These are phyloP conservation scores for Edaphochlamys debaryana DNA, from an alignment of 139 green algal genomes.

Conservation along the genomic window DNA sequence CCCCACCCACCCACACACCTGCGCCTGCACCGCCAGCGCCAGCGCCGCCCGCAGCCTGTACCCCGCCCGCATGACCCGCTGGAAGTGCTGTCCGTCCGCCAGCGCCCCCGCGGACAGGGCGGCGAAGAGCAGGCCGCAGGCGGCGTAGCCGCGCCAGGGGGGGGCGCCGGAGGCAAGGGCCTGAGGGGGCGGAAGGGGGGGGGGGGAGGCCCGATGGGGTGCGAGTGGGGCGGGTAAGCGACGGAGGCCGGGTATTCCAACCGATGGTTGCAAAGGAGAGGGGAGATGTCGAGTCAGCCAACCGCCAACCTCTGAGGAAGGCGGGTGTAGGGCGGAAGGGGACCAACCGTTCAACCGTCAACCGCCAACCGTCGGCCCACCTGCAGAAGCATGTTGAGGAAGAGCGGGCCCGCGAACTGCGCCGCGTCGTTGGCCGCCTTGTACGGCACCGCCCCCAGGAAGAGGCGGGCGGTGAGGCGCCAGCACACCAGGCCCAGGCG, in stretches of 20 bases:
- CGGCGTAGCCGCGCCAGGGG: conserved; percentile 44
- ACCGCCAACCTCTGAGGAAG: no score
- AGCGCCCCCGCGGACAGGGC: conserved; percentile 57
- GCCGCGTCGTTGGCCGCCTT: conserved; percentile 59
- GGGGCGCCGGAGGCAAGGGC: not conserved
- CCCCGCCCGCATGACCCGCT: conserved; percentile 64
- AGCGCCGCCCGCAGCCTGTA: conserved; percentile 66
- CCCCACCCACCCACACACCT: no score
- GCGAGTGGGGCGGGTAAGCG: no score
- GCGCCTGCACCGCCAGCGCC: conserved; percentile 60
- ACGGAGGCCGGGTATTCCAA: no score
- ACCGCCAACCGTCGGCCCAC: no score
- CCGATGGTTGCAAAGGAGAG: no score
- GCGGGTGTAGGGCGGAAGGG: no score
- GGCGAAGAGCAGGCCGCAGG: conserved; percentile 52
- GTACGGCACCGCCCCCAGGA: conserved; percentile 64
- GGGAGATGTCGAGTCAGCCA: no score
- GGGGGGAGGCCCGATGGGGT: no score
- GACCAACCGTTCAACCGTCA: no score
- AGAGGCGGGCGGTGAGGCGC: conserved; percentile 27
- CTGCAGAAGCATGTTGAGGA: conserved; percentile 72
- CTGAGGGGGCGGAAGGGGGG: not conserved
- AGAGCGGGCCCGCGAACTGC: conserved; percentile 71
- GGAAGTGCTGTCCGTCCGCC: conserved; percentile 74
- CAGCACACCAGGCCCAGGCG: conserved; percentile 47